Base-by-base conservation (phyloP, 2,329 filamentous ascomycete species). In the Fusarium sambucinum region DNA sequence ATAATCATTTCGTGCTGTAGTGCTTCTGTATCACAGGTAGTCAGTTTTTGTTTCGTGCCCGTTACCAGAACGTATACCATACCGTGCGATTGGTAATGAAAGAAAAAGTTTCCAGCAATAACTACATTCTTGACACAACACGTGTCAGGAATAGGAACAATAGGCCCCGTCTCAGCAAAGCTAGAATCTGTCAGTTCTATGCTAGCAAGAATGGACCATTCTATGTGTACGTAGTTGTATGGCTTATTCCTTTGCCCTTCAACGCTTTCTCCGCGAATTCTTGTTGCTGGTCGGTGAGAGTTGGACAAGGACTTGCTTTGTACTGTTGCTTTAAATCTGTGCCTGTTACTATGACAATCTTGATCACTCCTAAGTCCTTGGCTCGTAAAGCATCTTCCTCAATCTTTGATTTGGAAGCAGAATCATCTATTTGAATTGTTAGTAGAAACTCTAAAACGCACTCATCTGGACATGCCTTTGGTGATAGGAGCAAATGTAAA, bases 241-340 rank as follows among this genome's bases (percentile, higher is more conserved):
- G 75, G 13, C 68, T 69, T 13, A 75, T 35, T n/a, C 60, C 70
- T 25, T 30, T 74, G 5, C 75, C 74, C 47, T 77, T 77, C 63
- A 75, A 32, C 3, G 66, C 52, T 25, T 76, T 75, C 17, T 77
- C 75, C 4, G 65, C 46, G 4, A 72, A 3, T 2, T 53, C 5
- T 0, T 60, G 7, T 1, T 40, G 6, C 53, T 12, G 52, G 2
- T 2, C 27, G 17, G 14, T 16, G 11, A 11, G 27, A 27, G 6
- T 27, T 6, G 27, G 9, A 11, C 7, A 5, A n/a, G 21, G 14
- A 32, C 27, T 14, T 9, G 0, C 3, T 9, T 9, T 9, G 27
- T 9, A 9, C 14, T 1, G 0, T 3, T n/a, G n/a, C n/a, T n/a
- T n/a, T n/a, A n/a, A n/a, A n/a, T n/a, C n/a, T n/a, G n/a, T n/a